Evolutionary conservation across 1,284 basidiomycete genomes (phyloP).

Genomic region (Sanguinoderma infundibulare): DNA sequence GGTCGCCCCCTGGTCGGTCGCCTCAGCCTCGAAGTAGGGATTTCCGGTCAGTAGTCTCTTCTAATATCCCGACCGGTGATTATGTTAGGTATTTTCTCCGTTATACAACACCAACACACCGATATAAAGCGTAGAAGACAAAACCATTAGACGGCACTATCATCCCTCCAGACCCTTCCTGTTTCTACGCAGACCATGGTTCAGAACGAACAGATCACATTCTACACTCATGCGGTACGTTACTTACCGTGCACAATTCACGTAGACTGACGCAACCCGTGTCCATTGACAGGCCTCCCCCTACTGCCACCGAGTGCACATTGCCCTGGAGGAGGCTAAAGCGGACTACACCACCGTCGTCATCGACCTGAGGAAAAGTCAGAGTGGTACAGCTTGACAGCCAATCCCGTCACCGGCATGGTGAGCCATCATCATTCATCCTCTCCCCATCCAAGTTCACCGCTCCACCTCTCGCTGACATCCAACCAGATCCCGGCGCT

Average conservation of each 20-base stretch:
- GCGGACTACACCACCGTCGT: slow-evolving; percentile 51
- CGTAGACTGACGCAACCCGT: too few species aligned
- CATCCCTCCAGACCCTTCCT: not conserved
- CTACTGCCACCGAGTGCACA: slow-evolving; percentile 7
- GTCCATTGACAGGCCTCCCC: not conserved
- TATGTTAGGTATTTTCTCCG: too few species aligned
- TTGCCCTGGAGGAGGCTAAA: slow-evolving; percentile 59
- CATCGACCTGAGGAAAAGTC: slow-evolving; percentile 68
- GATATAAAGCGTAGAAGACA: too few species aligned
- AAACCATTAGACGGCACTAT: too few species aligned
- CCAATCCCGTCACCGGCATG: slow-evolving; percentile 61
- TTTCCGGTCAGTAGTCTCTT: too few species aligned
- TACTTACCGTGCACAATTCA: too few species aligned
- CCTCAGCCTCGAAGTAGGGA: too few species aligned
- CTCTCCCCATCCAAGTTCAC: too few species aligned
- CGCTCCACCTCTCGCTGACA: too few species aligned
- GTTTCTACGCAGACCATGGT: not conserved
- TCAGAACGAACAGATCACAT: not conserved
- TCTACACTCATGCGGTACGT: not conserved
- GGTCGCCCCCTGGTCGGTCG: too few species aligned
- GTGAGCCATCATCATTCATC: slow-evolving; percentile 36
- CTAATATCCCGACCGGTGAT: too few species aligned
- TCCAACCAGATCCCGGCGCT: slow-evolving; percentile 49
- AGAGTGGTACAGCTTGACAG: slow-evolving; percentile 60
- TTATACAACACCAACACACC: too few species aligned